Conservation (phyloP, 1,284 basidiomycete genomes). For the Stygiomarasmius scandens region DNA sequence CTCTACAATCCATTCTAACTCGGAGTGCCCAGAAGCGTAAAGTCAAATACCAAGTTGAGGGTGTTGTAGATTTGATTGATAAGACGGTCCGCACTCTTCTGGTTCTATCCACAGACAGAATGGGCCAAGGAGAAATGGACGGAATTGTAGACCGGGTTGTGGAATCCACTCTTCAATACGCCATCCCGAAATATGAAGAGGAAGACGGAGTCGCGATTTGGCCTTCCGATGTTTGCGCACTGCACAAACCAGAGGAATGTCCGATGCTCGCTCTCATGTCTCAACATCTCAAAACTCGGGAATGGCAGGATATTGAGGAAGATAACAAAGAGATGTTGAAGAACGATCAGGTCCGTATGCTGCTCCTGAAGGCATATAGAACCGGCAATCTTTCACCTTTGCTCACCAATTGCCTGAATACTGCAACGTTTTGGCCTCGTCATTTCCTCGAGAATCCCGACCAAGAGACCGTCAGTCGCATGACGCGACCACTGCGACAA, state of each 20-base stretch:
- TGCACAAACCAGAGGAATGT: slow-evolving; percentile 60
- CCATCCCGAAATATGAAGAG: slow-evolving; percentile 58
- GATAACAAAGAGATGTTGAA: slow-evolving; percentile 31
- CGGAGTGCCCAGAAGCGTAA: slow-evolving; percentile 47
- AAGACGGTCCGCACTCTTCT: slow-evolving; percentile 61
- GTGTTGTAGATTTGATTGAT: slow-evolving; percentile 77
- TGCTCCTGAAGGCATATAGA: slow-evolving; percentile 68
- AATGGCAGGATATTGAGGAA: slow-evolving; percentile 27
- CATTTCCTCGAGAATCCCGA: slow-evolving; percentile 81
- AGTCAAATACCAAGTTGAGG: slow-evolving; percentile 55
- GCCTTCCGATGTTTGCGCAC: slow-evolving; percentile 56
- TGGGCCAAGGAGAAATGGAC: slow-evolving; percentile 65
- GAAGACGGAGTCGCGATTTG: slow-evolving; percentile 42
- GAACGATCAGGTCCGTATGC: slow-evolving; percentile 38
- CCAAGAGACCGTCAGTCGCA: slow-evolving; percentile 58
- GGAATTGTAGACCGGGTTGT: slow-evolving; percentile 68
- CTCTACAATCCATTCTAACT: slow-evolving; percentile 55
- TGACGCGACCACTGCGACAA: slow-evolving; percentile 63
- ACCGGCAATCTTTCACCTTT: slow-evolving; percentile 58
- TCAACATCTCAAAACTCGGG: slow-evolving; percentile 39
- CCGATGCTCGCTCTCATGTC: slow-evolving; percentile 55
- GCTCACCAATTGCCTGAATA: slow-evolving; percentile 60
- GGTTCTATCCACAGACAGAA: slow-evolving; percentile 46
- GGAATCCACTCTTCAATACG: slow-evolving; percentile 74
- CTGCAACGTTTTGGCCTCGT: slow-evolving; percentile 67